Evolutionary conservation across 768 basidiomycete genomes (phyloP).

Genomic region (Coprinopsis strossmayeri): DNA sequence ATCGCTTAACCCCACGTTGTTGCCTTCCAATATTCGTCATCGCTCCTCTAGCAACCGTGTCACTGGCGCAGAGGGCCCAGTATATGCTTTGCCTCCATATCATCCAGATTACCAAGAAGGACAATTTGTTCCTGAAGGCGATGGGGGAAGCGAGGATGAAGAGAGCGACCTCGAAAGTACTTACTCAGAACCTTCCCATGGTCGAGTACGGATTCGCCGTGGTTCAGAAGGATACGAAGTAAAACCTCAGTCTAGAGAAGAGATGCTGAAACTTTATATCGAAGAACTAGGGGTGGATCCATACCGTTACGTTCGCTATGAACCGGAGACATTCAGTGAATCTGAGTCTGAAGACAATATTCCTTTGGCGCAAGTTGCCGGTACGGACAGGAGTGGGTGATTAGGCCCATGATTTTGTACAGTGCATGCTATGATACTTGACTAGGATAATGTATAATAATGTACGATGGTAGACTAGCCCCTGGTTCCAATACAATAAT

Average conservation of each 20-base stretch:
- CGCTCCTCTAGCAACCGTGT: slow-evolving; percentile 17
- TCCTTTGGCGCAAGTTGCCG: slow-evolving; percentile 15
- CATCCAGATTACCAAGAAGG: slow-evolving; percentile 61
- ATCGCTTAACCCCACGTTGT: slow-evolving; percentile 67
- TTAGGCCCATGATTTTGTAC: too few relatives aligned
- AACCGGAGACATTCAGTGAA: slow-evolving; percentile 46
- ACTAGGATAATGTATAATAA: not conserved
- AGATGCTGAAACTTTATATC: slow-evolving; percentile 55
- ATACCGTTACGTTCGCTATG: slow-evolving; percentile 63
- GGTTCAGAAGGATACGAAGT: slow-evolving; percentile 87
- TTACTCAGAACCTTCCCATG: slow-evolving; percentile 4
- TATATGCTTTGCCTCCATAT: slow-evolving; percentile 53
- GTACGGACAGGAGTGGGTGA: not conserved
- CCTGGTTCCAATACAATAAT: too few relatives aligned
- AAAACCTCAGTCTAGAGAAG: slow-evolving; percentile 52
- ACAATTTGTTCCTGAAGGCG: slow-evolving; percentile 18
- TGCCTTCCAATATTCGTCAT: slow-evolving; percentile 47
- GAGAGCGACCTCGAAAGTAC: slow-evolving; percentile 14
- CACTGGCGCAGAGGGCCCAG: slow-evolving; percentile 8
- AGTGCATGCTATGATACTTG: not conserved
- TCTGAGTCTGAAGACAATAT: slow-evolving; percentile 33
- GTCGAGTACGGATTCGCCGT: slow-evolving; percentile 37
- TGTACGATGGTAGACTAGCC: too few relatives aligned
- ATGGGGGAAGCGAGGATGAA: slow-evolving; percentile 24
- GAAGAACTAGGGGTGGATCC: slow-evolving; percentile 44